These are phyloP conservation scores for Coriolopsis trogii DNA, from an alignment of 1,284 basidiomycete genomes.

Conservation along the genomic window DNA sequence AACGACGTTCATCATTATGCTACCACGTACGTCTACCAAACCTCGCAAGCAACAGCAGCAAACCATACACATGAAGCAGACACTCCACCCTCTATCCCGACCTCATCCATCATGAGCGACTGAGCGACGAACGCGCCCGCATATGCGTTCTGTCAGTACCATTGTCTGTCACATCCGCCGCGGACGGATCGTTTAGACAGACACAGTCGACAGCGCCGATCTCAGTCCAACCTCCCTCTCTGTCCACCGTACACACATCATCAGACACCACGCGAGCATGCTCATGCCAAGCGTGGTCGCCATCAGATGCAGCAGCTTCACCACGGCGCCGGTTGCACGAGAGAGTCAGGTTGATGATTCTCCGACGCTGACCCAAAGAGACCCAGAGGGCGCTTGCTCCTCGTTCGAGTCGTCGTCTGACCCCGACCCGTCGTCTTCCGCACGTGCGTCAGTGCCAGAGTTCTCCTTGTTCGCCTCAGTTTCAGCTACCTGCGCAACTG, in stretches of 20 bases:
- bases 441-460: slow-evolving; percentile 17
- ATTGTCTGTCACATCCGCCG: slow-evolving; percentile 6
- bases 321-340: slow-evolving; percentile 6
- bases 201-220: slow-evolving; percentile 8
- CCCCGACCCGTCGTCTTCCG: slow-evolving; percentile 33
- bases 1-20: not conserved
- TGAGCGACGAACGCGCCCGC: too few species aligned
- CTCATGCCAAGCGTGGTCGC: too few species aligned
- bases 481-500: slow-evolving; percentile 5
- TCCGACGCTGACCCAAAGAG: slow-evolving; percentile 31
- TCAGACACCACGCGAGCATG: too few species aligned
- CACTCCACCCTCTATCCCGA: too few species aligned
- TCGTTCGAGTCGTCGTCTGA: slow-evolving; percentile 30
- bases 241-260: not conserved
- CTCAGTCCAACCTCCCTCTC: not conserved
- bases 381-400: slow-evolving; percentile 26
- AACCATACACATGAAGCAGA: slow-evolving; percentile 53
- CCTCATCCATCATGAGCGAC: too few species aligned
- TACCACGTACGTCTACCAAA: slow-evolving; percentile 7
- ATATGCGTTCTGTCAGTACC: not conserved
- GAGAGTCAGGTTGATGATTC: slow-evolving; percentile 25
- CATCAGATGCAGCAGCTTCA: slow-evolving; percentile 11
- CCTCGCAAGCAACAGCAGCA: slow-evolving; percentile 33
- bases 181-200: slow-evolving; percentile 9
- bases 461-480: slow-evolving; percentile 33